A percentile compares a stretch with the other conserved stretches of the same genome.
Evolutionary conservation across 2,329 filamentous ascomycete species (phyloP).

Genomic region (Colletotrichum neosansevieriae): DNA sequence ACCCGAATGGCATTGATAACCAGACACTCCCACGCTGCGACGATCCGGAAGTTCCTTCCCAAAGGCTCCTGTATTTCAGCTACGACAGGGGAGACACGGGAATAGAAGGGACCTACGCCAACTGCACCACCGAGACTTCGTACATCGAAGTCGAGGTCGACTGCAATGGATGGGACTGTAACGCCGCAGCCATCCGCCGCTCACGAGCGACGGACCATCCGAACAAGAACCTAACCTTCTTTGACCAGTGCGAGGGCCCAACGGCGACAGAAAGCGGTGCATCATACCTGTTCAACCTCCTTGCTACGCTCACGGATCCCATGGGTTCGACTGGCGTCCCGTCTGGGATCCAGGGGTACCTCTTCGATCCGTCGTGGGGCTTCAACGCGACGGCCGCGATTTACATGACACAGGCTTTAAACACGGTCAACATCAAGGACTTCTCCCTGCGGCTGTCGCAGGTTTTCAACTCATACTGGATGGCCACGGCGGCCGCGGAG

Average conservation of each 20-base stretch:
- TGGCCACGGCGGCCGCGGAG: not conserved
- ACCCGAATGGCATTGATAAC: not conserved
- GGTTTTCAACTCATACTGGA: slow-evolving; percentile 1
- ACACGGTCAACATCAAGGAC: not conserved
- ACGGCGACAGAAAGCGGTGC: not conserved
- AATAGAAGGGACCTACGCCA: not conserved
- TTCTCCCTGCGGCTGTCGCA: not conserved
- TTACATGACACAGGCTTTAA: not conserved
- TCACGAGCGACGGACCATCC: not conserved
- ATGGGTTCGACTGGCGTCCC: not conserved
- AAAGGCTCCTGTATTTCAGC: slow-evolving; percentile 6
- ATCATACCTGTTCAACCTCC: not conserved
- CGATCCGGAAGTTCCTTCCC: not conserved
- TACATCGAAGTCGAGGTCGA: not conserved
- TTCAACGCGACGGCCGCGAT: not conserved
- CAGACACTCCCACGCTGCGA: not conserved
- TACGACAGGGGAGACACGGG: not conserved
- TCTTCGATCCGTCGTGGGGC: not conserved
- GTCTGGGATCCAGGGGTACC: slow-evolving; percentile 1
- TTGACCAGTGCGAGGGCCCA: not conserved
- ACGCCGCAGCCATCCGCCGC: not conserved
- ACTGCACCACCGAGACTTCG: not conserved
- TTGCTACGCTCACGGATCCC: slow-evolving; percentile 1
- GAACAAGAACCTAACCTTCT: not conserved
- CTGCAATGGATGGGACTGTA: slow-evolving; percentile 10